A percentile compares a stretch with the other conserved stretches of the same genome.
Conservation (phyloP, 495 filamentous ascomycete species). For the Polyplosphaeria fusca region DNA sequence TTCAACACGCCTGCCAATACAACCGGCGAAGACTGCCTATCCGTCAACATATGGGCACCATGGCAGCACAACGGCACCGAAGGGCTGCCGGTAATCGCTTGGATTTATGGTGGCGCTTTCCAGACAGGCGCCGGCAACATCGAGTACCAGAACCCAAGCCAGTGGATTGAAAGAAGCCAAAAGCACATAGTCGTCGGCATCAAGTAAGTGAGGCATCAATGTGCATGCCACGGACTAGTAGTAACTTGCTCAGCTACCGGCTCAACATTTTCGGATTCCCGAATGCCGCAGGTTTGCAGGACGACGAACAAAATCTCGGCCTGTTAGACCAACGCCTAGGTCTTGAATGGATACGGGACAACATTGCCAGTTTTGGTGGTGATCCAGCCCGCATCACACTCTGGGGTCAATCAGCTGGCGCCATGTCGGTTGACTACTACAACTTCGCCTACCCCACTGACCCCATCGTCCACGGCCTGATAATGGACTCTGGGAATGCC, state of each 20-base stretch:
- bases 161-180: constrained; percentile 46
- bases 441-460: constrained; percentile 48
- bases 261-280: constrained; percentile 64
- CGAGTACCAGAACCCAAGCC: constrained; percentile 46
- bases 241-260: constrained; percentile 48
- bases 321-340: constrained; percentile 62
- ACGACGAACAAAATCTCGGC: constrained; percentile 48
- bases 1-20: constrained; percentile 44
- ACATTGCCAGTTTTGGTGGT: constrained; percentile 59
- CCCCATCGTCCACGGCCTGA: constrained; percentile 47
- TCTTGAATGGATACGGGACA: constrained; percentile 37
- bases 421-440: constrained; percentile 30
- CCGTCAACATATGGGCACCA: constrained; percentile 58
- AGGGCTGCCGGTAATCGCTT: constrained; percentile 62
- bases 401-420: constrained; percentile 52
- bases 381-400: constrained; percentile 47
- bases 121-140: constrained; percentile 51
- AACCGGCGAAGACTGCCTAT: constrained; percentile 58
- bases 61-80: constrained; percentile 48
- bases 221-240: not conserved
- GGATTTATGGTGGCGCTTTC: constrained; percentile 67
- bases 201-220: constrained; percentile 40
- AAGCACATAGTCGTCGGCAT: constrained; percentile 59
- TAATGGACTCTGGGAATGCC: constrained; percentile 49
- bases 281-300: constrained; percentile 43